Evolutionary conservation across 192 early-diverging fungal genomes (phyloP).

Genomic region (Rhizophagus prolifer): DNA sequence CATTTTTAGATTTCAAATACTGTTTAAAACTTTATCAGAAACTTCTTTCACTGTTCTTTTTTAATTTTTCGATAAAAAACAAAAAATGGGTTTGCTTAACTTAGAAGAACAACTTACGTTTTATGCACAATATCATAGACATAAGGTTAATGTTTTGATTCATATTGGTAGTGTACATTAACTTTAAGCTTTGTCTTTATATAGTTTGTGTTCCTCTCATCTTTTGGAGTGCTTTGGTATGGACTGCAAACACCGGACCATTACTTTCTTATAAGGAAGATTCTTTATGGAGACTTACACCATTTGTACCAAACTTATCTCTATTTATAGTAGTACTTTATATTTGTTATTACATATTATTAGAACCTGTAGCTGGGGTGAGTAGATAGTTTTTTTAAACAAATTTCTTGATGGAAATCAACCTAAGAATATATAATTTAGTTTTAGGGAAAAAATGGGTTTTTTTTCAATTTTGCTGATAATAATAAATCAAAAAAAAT

Average conservation of each 20-base stretch:
- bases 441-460: neutral
- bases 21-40: too few relatives aligned
- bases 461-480: too few relatives aligned
- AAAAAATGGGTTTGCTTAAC: conserved; percentile 53
- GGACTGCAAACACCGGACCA: conserved; percentile 47
- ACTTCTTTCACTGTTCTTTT: too few relatives aligned
- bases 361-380: conserved; percentile 73
- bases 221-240: conserved; percentile 75
- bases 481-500: neutral
- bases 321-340: conserved; percentile 61
- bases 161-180: conserved; percentile 56
- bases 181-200: neutral
- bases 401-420: too few relatives aligned
- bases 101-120: conserved; percentile 70
- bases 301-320: conserved; percentile 50
- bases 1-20: too few relatives aligned
- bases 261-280: conserved; percentile 35
- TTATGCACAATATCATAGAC: conserved; percentile 79
- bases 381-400: conserved; percentile 28
- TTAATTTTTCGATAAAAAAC: neutral
- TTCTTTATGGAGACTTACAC: conserved; percentile 18
- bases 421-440: too few relatives aligned
- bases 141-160: conserved; percentile 72
- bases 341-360: conserved; percentile 70
- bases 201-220: conserved; percentile 89